Percentiles rank a stretch among this genome's conserved stretches.
These are phyloP conservation scores for Malassezia equina DNA, from an alignment of 1,284 basidiomycete genomes.

Conservation along the genomic window DNA sequence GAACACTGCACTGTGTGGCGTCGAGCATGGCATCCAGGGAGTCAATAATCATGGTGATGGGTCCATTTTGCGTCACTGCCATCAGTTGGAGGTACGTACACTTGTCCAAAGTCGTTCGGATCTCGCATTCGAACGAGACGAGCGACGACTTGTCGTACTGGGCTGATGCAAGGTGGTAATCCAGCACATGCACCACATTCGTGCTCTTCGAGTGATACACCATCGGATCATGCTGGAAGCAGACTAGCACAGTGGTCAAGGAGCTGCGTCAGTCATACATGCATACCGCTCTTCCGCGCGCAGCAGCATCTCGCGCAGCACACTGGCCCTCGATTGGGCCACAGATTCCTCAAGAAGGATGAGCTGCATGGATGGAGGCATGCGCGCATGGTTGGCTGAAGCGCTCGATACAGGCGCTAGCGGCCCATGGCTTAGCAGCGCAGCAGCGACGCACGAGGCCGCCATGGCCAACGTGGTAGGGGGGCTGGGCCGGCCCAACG, in stretches of 20 bases:
- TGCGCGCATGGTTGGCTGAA: neutral
- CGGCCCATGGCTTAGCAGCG: slow-evolving; percentile 13
- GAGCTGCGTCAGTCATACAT: neutral
- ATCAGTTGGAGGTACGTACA: neutral
- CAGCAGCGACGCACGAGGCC: slow-evolving; percentile 2
- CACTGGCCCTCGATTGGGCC: slow-evolving; percentile 21
- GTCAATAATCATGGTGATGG: slow-evolving; percentile 26
- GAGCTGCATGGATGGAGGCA: slow-evolving; percentile 23
- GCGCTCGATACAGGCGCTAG: neutral
- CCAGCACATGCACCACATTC: slow-evolving; percentile 2
- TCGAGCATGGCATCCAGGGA: slow-evolving; percentile 27
- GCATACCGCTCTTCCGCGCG: slow-evolving; percentile 14
- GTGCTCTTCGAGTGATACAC: slow-evolving; percentile 5
- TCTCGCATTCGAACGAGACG: neutral
- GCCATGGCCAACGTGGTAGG: neutral
- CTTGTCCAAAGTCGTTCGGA: neutral
- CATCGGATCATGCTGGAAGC: slow-evolving; percentile 10
- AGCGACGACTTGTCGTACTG: slow-evolving; percentile 12
- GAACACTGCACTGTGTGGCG: slow-evolving; percentile 10
- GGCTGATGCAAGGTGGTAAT: slow-evolving; percentile 10
- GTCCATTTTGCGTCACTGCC: neutral
- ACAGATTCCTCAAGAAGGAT: slow-evolving; percentile 30
- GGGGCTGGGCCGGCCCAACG: neutral
- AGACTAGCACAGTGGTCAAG: slow-evolving; percentile 15
- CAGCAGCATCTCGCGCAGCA: slow-evolving; percentile 25